Base-by-base conservation (phyloP, 176 grass and related monocot genomes). In the Bolboschoenus planiculmis region DNA sequence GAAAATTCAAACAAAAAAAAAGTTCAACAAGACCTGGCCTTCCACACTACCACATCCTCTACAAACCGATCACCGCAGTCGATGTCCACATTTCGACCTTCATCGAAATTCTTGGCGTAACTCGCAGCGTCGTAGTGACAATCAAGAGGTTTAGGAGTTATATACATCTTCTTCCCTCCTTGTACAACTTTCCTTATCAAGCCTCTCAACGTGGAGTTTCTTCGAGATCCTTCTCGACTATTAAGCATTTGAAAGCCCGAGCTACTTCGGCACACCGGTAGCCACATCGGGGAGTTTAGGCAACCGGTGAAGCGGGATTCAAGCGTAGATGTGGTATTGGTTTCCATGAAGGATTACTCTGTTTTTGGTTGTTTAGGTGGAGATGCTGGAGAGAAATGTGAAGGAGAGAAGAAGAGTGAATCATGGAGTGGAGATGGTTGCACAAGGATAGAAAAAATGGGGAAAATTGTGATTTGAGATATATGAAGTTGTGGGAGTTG, bases 61-160 rank as follows among this genome's bases (percentile, higher is more conserved):
- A 75, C 71, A 48, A 51, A 50, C 6, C 11, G 24, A 75, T 18
- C 29, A 26, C 43, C 24, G 10, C 27, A 50, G 13, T 75, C 71
- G 1, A 73, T n/a, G n/a, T n/a, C 76, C 36, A 84, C 85, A 82
- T 61, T 27, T 23, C 78, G 68, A 2, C 89, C 91, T 78, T 99
- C 96, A 44, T 99, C 96, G 51, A 99, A 99, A 79, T 95, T 99
- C 80, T 99, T 99, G 57, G 96, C 90, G 87, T 99, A 99, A 82
- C 96, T 99, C 71, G 56, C 96, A 7, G 87, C 87, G 78, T 99
- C 93, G 83, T 99, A 99, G 61, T 84, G 86, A 70, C 94, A 99
- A 8, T 83, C 90, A 31, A 91, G 79, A 58, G 82, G 86, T 84
- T 84, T 90, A 42, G 83, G 86, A 78, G 87, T 70, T 85, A 78